Conservation (phyloP, 1,284 basidiomycete genomes). For the Moesziomyces parantarcticus region DNA sequence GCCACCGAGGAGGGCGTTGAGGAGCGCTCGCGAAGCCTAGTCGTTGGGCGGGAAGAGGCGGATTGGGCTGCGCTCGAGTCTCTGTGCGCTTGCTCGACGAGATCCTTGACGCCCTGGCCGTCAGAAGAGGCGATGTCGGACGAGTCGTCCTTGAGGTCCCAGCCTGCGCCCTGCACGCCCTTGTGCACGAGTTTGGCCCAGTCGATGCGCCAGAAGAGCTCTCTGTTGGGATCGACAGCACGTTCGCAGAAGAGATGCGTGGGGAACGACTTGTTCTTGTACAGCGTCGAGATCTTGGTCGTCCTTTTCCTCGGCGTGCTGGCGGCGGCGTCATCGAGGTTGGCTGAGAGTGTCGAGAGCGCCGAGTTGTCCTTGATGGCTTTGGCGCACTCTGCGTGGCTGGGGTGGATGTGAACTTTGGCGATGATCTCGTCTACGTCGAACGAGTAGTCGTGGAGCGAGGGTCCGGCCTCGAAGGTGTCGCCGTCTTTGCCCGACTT, state of each 20-base stretch:
- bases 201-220: conserved; percentile 52
- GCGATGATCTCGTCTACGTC: conserved; percentile 50
- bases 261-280: conserved; percentile 47
- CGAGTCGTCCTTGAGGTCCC: conserved; percentile 50
- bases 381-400: conserved; percentile 13
- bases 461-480: conserved; percentile 45
- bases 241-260: conserved; percentile 49
- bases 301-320: conserved; percentile 14
- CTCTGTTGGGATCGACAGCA: conserved; percentile 50
- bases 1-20: conserved; percentile 20
- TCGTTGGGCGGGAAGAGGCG: neutral
- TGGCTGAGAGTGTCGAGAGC: conserved; percentile 3
- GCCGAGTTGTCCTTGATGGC: neutral
- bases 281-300: conserved; percentile 16
- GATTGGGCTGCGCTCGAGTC: conserved; percentile 1
- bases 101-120: conserved; percentile 47
- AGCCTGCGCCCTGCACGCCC: conserved; percentile 35
- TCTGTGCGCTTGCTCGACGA: conserved; percentile 39
- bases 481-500: conserved; percentile 38
- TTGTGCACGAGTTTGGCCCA: conserved; percentile 42
- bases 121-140: conserved; percentile 34
- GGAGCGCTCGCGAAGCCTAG: conserved; percentile 8
- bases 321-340: conserved; percentile 2
- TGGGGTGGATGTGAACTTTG: conserved; percentile 32
- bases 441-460: conserved; percentile 46